Percentiles rank a stretch among this genome's conserved stretches.
Conservation (phyloP, 2,329 filamentous ascomycete species). For the Botrytis aclada region DNA sequence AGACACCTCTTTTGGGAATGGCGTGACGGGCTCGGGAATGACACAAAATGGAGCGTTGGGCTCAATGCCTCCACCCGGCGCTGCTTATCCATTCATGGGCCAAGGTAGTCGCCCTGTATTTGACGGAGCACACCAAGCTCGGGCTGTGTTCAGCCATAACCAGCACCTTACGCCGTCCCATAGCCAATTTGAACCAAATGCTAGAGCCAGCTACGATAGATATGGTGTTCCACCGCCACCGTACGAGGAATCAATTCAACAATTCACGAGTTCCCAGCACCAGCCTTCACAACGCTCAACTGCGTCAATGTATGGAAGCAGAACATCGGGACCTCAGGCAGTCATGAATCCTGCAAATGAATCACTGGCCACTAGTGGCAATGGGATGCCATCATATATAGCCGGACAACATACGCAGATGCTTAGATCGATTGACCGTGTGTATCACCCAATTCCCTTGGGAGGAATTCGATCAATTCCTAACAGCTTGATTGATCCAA, state of each 20-base stretch:
- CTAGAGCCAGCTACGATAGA: not conserved
- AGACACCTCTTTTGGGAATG: not conserved
- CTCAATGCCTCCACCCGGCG: not conserved
- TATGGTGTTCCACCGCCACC: not conserved
- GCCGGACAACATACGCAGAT: not conserved
- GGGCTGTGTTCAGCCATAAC: not conserved
- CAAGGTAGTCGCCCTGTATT: not conserved
- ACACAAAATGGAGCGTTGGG: not conserved
- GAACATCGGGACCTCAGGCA: not conserved
- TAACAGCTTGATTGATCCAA: not conserved
- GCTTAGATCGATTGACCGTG: accelerated
- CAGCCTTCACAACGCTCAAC: not conserved
- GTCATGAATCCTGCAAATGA: accelerated
- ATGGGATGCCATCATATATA: not conserved
- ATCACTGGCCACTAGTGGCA: not conserved
- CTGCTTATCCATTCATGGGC: not conserved
- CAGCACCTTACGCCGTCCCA: not conserved
- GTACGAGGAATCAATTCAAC: too few relatives aligned
- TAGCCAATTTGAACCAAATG: not conserved
- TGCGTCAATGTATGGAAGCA: not conserved
- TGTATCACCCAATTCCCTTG: accelerated
- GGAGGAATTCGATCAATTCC: not conserved
- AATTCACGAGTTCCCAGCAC: too few relatives aligned
- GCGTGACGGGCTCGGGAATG: too few relatives aligned
- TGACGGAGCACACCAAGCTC: not conserved